A percentile compares a stretch with the other conserved stretches of the same genome.
These are phyloP conservation scores for Pseudocercospora ulei DNA, from an alignment of 2,329 filamentous ascomycete species.

Conservation along the genomic window DNA sequence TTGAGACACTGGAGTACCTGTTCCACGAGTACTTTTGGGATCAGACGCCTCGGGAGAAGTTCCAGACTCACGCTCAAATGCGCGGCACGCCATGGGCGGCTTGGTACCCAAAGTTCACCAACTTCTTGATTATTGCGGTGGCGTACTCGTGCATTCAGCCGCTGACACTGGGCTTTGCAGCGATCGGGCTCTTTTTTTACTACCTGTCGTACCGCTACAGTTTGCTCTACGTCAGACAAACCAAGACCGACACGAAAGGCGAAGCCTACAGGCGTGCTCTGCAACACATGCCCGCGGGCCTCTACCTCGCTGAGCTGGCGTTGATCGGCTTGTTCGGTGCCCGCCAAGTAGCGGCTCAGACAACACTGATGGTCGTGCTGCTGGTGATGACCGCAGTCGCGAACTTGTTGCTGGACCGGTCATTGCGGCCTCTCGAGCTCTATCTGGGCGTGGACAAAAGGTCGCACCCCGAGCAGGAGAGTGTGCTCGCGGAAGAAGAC, in stretches of 20 bases:
- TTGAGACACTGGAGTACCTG: conserved; percentile 30
- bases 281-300: conserved; percentile 41
- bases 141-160: conserved; percentile 44
- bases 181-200: conserved; percentile 39
- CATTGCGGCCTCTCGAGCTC: conserved; percentile 29
- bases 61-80: conserved; percentile 38
- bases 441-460: conserved; percentile 32
- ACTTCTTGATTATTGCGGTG: conserved; percentile 39
- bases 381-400: conserved; percentile 34
- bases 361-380: conserved; percentile 38
- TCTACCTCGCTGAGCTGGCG: conserved; percentile 43
- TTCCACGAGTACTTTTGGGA: conserved; percentile 32
- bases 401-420: conserved; percentile 29
- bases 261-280: conserved; percentile 41
- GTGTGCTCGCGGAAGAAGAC: conserved; percentile 28
- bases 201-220: conserved; percentile 45
- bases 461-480: conserved; percentile 27
- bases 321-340: conserved; percentile 41
- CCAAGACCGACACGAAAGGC: conserved; percentile 43
- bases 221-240: conserved; percentile 41
- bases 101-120: conserved; percentile 42
- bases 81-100: conserved; percentile 40
- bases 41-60: conserved; percentile 43
- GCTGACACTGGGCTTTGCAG: conserved; percentile 41
- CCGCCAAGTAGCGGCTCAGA: conserved; percentile 36